These are phyloP conservation scores for Rubia balearica DNA, from an alignment of 305 asterid species.

Conservation along the genomic window DNA sequence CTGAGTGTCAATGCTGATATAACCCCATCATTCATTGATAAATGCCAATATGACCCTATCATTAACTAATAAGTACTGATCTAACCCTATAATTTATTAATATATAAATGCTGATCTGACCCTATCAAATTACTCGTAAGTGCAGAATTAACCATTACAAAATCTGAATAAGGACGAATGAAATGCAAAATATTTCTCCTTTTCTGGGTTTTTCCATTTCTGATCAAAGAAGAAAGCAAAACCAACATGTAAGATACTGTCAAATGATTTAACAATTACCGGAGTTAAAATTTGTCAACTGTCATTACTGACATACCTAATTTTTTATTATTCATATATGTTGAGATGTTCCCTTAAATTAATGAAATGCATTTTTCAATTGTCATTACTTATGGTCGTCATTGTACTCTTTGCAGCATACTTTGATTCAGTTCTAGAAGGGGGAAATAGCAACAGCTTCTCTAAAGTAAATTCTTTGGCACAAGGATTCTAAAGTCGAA, in stretches of 20 bases:
- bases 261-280: background rate
- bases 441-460: slow-evolving; percentile 42
- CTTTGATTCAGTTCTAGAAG: slow-evolving; percentile 59
- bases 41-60: too few relatives aligned
- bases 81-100: too few relatives aligned
- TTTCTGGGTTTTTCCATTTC: too few relatives aligned
- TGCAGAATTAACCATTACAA: too few relatives aligned
- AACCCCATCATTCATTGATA: too few relatives aligned
- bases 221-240: slow-evolving; percentile 74
- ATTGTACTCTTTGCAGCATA: slow-evolving; percentile 48
- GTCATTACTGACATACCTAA: background rate
- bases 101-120: too few relatives aligned
- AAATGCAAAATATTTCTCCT: too few relatives aligned
- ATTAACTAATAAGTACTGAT: too few relatives aligned
- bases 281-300: background rate
- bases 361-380: background rate
- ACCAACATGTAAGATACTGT: slow-evolving; percentile 51
- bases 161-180: too few relatives aligned
- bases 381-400: slow-evolving; percentile 21
- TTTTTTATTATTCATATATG: background rate
- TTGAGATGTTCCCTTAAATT: background rate
- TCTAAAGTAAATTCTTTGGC: slow-evolving; percentile 45
- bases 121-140: too few relatives aligned
- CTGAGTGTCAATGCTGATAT: too few relatives aligned
- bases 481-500: background rate